Evolutionary conservation across 164 flowering plant species (phyloP).

Genomic region (Euptelea pleiosperma): DNA sequence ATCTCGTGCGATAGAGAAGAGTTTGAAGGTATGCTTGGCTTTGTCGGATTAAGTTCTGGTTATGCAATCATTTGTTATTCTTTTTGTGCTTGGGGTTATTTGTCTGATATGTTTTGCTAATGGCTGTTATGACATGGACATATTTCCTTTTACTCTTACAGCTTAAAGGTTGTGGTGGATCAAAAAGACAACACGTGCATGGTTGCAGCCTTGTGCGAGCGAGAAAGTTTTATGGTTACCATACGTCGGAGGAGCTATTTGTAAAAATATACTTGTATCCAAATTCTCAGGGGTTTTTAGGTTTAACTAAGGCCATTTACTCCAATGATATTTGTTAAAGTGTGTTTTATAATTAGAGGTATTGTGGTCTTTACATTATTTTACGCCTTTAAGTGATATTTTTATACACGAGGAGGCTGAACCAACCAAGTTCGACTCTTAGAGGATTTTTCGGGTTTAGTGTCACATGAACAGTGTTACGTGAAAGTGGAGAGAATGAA

Average conservation of each 20-base stretch:
- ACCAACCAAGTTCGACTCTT: too few species aligned
- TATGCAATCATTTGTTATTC: neutral
- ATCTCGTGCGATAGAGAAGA: conserved; percentile 67
- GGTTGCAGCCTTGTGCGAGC: conserved; percentile 76
- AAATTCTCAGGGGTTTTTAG: neutral
- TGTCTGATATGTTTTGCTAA: neutral
- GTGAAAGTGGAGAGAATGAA: too few species aligned
- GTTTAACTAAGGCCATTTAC: conserved; percentile 2
- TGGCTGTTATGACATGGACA: conserved; percentile 1
- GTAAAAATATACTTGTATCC: conserved; percentile 96
- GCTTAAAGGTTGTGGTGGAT: conserved; percentile 63
- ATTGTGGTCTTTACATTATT: too few species aligned
- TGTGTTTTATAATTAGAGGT: too few species aligned
- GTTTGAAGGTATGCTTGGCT: conserved; percentile 58
- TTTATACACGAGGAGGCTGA: too few species aligned
- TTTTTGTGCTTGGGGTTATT: conserved; percentile 1
- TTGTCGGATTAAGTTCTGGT: conserved; percentile 1
- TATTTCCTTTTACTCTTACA: conserved; percentile 25
- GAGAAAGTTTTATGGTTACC: conserved; percentile 81
- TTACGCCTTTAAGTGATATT: too few species aligned
- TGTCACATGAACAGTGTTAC: too few species aligned
- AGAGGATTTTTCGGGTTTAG: too few species aligned
- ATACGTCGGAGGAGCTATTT: conserved; percentile 81
- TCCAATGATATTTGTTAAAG: too few species aligned
- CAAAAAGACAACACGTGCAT: conserved; percentile 88